Evolutionary conservation across 2,329 filamentous ascomycete species (phyloP).

Genomic region (Colletotrichum phormii): DNA sequence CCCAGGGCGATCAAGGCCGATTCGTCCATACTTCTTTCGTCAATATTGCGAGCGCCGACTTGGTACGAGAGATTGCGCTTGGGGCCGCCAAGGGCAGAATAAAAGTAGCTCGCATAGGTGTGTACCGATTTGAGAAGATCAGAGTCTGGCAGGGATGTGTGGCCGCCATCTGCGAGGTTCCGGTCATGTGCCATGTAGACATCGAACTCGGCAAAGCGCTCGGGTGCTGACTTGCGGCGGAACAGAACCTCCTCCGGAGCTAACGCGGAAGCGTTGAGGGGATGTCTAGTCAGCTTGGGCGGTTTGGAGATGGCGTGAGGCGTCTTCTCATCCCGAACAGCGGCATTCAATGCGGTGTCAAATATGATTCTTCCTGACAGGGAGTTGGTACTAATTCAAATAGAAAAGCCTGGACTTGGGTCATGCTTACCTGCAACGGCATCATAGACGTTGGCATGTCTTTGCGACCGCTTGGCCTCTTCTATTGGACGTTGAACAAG

Average conservation of each 20-base stretch:
- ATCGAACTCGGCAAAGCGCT: constrained; percentile 77
- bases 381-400: neutral
- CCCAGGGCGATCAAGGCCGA: constrained; percentile 81
- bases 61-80: constrained; percentile 22
- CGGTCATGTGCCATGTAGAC: constrained; percentile 75
- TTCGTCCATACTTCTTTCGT: constrained; percentile 78
- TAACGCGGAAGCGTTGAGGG: constrained; percentile 52
- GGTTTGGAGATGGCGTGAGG: constrained; percentile 8
- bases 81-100: constrained; percentile 55
- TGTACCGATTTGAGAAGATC: constrained; percentile 78
- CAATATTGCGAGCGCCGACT: constrained; percentile 47
- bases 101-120: constrained; percentile 75
- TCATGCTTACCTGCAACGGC: constrained; percentile 72
- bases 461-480: constrained; percentile 38
- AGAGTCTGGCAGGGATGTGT: constrained; percentile 70
- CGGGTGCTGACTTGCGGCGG: constrained; percentile 71
- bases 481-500: neutral
- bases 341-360: constrained; percentile 5
- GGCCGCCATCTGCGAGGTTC: constrained; percentile 59
- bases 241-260: constrained; percentile 80
- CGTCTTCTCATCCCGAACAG: constrained; percentile 7
- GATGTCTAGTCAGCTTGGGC: constrained; percentile 39
- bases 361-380: constrained; percentile 30
- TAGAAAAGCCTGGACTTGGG: neutral
- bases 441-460: constrained; percentile 73